Base-by-base conservation (phyloP, 2,329 filamentous ascomycete species). In the Fusarium pilosicola region DNA sequence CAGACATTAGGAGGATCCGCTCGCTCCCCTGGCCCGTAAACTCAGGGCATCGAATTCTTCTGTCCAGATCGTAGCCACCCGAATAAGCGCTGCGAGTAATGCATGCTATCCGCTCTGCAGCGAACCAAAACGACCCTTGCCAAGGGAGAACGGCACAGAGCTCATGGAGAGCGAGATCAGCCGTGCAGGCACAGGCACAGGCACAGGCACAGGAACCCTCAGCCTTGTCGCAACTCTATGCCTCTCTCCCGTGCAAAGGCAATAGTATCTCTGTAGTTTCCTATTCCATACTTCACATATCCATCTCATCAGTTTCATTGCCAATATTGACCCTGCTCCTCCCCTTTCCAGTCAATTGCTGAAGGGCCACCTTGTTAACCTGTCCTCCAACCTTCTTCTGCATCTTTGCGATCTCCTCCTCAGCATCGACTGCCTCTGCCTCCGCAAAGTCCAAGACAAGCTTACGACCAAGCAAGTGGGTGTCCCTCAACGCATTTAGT, bases 351-450 rank as follows among this genome's bases (percentile, higher is more conserved):
- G 93, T 96, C 80, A 98, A 91, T 82, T 94, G 92, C 84, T 97
- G 94, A 79, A 97, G 86, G 77, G 94, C 93, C 79, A 98, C 93
- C 85, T 95, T 96, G 85, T 97, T 94, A 82, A 93, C 90, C 85
- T 98, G 96, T 69, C 92, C 91, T 71, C 94, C 94, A 80, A 97
- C 93, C 88, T 98, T 99, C 88, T 94, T 93, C 85, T 97, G 94
- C 93, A 99, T 97, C 86, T 94, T 96, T 81, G 93, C 92, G 80
- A 99, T 96, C 85, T 98, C 95, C 83, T 95, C 94, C 85, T 99
- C 96, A 7, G 96, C 92, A 85, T 98, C 95, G 75, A 96, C 88
- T 44, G 94, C 89, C 78, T 98, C 96, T 74, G 92, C 93, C 79
- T 94, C 92, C 44, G 95, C 96, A 84, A 95, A 98, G 81, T 98